Base-by-base conservation (phyloP, 176 grass and related monocot species). In the barley (Hordeum vulgare) region DNA sequence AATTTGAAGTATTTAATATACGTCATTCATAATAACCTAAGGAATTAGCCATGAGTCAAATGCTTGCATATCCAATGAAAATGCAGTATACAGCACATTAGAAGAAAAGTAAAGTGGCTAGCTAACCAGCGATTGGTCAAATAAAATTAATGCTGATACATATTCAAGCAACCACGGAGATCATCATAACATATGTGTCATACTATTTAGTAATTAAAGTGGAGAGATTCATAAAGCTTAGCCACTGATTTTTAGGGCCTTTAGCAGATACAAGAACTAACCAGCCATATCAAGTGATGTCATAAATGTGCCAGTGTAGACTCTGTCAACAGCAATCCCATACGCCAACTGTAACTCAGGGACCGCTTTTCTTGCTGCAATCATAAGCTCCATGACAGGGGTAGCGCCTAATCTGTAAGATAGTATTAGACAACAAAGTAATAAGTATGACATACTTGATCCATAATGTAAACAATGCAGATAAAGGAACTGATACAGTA, bases 221-320 rank as follows among this genome's bases (percentile, higher is more conserved):
- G 14, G 47, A 56, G 14, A 57, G 42, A 86, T 21, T 76, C 29
- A 64, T 7, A 74, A 79, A 84, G 25, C 76, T 36, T 56, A 45
- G 71, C 4, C 59, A 42, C 26, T 37, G 11, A 54, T 84, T 84
- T 63, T 88, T 58, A 29, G 3, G 17, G 1, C 71, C n/a, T 66
- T 66, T 11, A 51, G 47, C 20, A 37, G n/a, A 75, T 35, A 8
- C 53, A 76, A 79, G 79, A 92, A 84, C 82, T 74, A 36, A 99
- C 96, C 96, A 76, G 96, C 93, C 97, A 99, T 99, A 92, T 99
- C 97, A 72, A 99, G 93, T 56, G 97, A 96, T 69, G 97, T 92
- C 93, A 99, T 96, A 83, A 99, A 88, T 33, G 93, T 81, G 80
- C 97, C 91, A 85, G 97, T 99, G 77, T 96, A 99, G 44, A 96